Base-by-base conservation (phyloP, 1,139 yeast genomes). In the Candida labiduridarum region DNA sequence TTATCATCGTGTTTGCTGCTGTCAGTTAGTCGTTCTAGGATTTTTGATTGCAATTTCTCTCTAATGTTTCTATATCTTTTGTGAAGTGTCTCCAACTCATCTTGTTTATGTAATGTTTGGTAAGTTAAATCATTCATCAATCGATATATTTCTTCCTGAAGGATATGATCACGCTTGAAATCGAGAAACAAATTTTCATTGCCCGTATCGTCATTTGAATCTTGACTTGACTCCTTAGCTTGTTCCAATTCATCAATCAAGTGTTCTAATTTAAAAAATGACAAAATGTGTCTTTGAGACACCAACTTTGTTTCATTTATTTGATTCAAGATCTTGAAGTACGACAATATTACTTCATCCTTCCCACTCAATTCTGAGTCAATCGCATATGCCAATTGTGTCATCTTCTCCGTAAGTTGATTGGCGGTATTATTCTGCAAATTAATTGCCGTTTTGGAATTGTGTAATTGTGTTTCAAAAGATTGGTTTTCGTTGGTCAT, bases 141-240 rank as follows among this genome's bases (percentile, higher is more conserved):
- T 31, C 80, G 59, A 49, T 65, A 63, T 22, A 76, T 72, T 55
- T 76, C 81, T 42, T 74, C 80, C 54, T 76, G 81, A 15, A 76
- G 65, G 9, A 76, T 62, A 47, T 62, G 62, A 53, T 74, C 78
- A 44, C 62, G 59, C 15, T 61, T 60, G 35, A 57, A 56, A 52
- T 69, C 74, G 30, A 66, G 54, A 22, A 40, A 39, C 31, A 53
- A 49, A 34, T 54, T 53, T 11, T 38, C 27, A 7, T 12, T n/a
- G 4, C 10, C 9, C 11, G 55, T 15, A 48, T 54, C 57, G 30
- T 56, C 44, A 34, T 22, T 30, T 12, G 34, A 25, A 30, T 49
- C 59, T 52, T 51, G 58, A 38, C 51, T 53, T 1, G 46, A 27
- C 3, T 41, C 44, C n/a, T 30, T 46, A 6, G 18, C 29, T 40